Evolutionary conservation across 2,329 filamentous ascomycete genomes (phyloP), one percentile per base, ranked within the genome.

Genomic region (Fusarium sp.): DNA sequence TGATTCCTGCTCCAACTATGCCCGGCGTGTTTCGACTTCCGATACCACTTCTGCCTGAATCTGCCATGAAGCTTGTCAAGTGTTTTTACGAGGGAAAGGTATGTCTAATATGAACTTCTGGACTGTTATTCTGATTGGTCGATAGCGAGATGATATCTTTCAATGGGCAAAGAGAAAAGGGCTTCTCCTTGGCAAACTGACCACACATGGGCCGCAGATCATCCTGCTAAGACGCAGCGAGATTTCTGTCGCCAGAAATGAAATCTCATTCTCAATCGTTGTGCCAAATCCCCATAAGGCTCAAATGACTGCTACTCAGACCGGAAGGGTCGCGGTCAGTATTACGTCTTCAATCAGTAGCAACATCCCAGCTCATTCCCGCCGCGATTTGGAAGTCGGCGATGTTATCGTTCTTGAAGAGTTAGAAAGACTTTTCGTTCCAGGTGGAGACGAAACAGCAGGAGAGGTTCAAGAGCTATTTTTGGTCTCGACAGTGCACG

Each of bases 11-110:
- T 32, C 54, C 54, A 15, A 33, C 46, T 11, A 57, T 57, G 54
- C 54, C 40, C 33, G 54, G 54, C 18, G 54, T 32, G 12, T 57
- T 57, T 57, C 40, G 54, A 45, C 54, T 57, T 38, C 54, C 30
- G 23, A 57, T 27, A 32, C 10, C 30, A 27, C 32, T 57, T 40
- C 27, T 48, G 35, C 54, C 41, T 48, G 54, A 38, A 20, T 46
- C 54, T 30, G 54, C 54, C 41, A 46, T 48, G 27, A 57, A 46
- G 54, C 54, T 46, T 57, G 46, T 57, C 35, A 57, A 57, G 54
- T 46, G 33, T 37, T 57, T 57, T 33, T 57, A 57, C n/a, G 30
- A 46, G 20, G 11, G 17, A 15, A 46, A 57, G 54, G 54, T 57
- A 46, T 48, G 32, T 57, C 30, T 46, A 48, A 6, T 18, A 33